phyloP scores from a whole-genome alignment of 306 rosid genomes.

The Sesbania bispinosa region DNA sequence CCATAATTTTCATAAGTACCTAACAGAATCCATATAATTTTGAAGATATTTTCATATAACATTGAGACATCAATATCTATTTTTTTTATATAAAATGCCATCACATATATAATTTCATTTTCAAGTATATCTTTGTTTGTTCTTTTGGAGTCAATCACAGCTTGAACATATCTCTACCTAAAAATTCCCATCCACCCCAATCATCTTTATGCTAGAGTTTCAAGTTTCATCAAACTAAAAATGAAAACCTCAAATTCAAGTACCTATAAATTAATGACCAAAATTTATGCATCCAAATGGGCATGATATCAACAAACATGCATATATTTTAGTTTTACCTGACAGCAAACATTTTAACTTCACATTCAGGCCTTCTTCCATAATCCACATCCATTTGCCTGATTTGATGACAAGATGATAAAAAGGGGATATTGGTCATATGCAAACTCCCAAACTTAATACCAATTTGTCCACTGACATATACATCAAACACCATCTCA shows the following conservation, averaged over 20 bases:
- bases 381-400: conserved; percentile 33
- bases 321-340: conserved; percentile 12
- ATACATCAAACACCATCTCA: conserved; percentile 34
- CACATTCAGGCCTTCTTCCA: conserved; percentile 37
- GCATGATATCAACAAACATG: background rate
- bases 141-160: too few species aligned
- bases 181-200: background rate
- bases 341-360: conserved; percentile 22
- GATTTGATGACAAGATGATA: conserved; percentile 16
- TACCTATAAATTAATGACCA: background rate
- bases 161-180: too few species aligned
- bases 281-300: background rate
- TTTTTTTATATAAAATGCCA: too few species aligned
- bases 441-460: conserved; percentile 20
- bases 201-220: background rate
- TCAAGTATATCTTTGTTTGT: too few species aligned
- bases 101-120: too few species aligned
- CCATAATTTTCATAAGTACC: background rate
- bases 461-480: conserved; percentile 29
- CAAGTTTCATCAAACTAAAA: background rate
- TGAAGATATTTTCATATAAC: background rate
- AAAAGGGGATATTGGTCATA: conserved; percentile 28
- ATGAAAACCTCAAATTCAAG: background rate
- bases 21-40: background rate
- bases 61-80: too few species aligned